phyloP scores from a whole-genome alignment of 495 filamentous ascomycete genomes.

The Penicillium longicatenatum region DNA sequence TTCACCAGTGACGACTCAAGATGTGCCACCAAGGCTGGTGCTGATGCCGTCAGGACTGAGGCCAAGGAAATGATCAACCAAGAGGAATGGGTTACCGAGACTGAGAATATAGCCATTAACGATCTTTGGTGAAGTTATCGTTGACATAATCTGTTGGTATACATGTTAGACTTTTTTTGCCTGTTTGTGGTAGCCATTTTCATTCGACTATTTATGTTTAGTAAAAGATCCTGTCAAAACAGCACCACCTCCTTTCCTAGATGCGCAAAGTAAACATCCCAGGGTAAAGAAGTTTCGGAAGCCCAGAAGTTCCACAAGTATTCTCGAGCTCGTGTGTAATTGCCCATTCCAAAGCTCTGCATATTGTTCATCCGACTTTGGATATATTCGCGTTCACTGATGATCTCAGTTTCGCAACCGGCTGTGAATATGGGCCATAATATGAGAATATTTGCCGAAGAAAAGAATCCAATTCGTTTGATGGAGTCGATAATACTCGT shows the following conservation, averaged over 20 bases:
- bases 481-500: conserved; percentile 13
- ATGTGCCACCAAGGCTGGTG: no score
- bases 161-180: no score
- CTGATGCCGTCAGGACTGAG: no score
- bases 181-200: no score
- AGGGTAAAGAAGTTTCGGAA: conserved; percentile 21
- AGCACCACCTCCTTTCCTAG: background rate
- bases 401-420: conserved; percentile 35
- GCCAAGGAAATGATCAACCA: no score
- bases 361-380: conserved; percentile 33
- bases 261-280: conserved; percentile 19
- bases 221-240: background rate
- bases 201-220: no score
- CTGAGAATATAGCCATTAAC: no score
- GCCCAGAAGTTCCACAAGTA: conserved; percentile 25
- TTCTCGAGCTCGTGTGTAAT: conserved; percentile 34
- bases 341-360: conserved; percentile 36
- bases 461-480: conserved; percentile 21
- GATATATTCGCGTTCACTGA: conserved; percentile 21
- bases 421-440: conserved; percentile 40
- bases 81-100: no score
- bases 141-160: no score
- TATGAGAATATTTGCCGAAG: conserved; percentile 33
- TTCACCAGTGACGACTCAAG: no score
- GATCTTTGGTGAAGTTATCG: no score